Conservation (phyloP, 2,329 filamentous ascomycete species). For the Alternaria brassicicola region DNA sequence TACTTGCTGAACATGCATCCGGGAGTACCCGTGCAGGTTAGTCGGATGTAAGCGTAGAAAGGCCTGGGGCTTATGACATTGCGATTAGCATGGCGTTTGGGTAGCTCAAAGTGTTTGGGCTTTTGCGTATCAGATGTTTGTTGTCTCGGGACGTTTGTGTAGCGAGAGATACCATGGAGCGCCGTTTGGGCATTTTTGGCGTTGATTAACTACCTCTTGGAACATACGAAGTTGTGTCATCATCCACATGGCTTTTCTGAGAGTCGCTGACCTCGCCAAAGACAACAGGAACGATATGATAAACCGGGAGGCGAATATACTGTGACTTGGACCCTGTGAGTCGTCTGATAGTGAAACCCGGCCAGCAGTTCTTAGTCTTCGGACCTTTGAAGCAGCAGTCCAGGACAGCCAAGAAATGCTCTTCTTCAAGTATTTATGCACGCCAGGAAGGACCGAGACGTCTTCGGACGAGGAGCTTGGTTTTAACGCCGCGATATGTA, state of each 20-base stretch:
- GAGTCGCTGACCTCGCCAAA: background rate
- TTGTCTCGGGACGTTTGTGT: background rate
- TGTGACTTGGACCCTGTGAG: background rate
- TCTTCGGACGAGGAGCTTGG: background rate
- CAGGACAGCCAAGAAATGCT: background rate
- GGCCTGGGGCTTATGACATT: background rate
- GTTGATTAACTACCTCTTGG: background rate
- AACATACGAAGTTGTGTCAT: background rate
- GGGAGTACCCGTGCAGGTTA: constrained; percentile 42
- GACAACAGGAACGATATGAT: background rate
- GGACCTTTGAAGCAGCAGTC: background rate
- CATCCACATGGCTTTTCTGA: background rate
- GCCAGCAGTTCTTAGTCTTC: background rate
- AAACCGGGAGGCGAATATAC: background rate
- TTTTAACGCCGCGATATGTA: constrained; percentile 10
- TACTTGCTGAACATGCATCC: constrained; percentile 49
- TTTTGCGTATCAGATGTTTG: background rate
- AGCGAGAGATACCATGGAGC: constrained; percentile 9
- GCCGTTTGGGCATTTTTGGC: background rate
- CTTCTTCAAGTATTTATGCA: background rate
- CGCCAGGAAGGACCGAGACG: background rate
- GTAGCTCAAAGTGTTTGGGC: background rate
- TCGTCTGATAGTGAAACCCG: background rate
- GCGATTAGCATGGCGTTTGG: constrained; percentile 7
- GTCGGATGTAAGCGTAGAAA: constrained; percentile 8